Percentiles rank a stretch among this genome's conserved stretches.
phyloP scores from a whole-genome alignment of 768 basidiomycete species.

The Crassisporium funariophilum region DNA sequence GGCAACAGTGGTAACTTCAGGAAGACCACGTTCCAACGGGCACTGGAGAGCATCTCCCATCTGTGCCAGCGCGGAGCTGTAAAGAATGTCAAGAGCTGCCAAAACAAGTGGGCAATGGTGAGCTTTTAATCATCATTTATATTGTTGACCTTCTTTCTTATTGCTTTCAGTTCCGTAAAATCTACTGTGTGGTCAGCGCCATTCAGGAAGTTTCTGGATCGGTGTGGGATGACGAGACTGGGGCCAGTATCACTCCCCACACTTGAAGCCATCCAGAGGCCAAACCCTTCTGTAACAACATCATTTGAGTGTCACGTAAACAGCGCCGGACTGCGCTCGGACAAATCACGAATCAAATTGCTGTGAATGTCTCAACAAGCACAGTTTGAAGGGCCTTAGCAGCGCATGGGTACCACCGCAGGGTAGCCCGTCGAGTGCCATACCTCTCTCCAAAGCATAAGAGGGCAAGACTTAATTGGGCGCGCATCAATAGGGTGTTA shows the following conservation, averaged over 20 bases:
- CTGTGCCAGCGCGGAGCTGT: constrained; percentile 5
- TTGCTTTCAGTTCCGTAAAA: constrained; percentile 10
- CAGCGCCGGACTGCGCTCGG: no score
- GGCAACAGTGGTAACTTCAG: constrained; percentile 27
- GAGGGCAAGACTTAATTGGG: no score
- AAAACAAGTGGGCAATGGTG: constrained; percentile 19
- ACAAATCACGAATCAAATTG: no score
- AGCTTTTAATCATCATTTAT: constrained; percentile 3
- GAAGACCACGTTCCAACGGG: constrained; percentile 14
- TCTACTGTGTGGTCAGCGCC: constrained; percentile 6
- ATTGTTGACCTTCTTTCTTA: neutral
- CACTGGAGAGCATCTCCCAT: constrained; percentile 1
- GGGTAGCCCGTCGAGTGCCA: no score
- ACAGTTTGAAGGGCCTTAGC: no score
- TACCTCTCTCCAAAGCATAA: no score
- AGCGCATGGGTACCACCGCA: no score
- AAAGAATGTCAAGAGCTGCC: constrained; percentile 13
- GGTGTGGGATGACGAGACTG: neutral
- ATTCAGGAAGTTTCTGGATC: neutral
- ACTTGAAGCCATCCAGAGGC: constrained; percentile 11
- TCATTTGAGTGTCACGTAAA: no score
- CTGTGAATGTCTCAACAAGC: no score
- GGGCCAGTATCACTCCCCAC: constrained; percentile 4
- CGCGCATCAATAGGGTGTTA: no score
- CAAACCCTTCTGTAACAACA: constrained; percentile 18